Evolutionary conservation across 805 yeast species (phyloP).

Genomic region (Kodamaea fukazawae): DNA sequence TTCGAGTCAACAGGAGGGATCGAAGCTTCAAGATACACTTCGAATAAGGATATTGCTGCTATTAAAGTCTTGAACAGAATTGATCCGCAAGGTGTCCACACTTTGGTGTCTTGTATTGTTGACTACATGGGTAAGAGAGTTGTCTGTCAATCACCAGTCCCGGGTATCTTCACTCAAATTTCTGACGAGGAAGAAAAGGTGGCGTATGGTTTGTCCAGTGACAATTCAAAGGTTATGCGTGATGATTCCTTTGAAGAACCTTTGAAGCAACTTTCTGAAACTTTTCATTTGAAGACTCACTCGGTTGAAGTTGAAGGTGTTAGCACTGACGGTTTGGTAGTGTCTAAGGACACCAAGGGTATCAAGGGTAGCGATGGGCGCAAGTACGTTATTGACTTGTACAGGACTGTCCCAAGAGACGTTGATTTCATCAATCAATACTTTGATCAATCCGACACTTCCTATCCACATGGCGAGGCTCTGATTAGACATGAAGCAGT

Average conservation of each 20-base stretch:
- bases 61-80: constrained; percentile 65
- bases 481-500: constrained; percentile 84
- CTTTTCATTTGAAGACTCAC: constrained; percentile 76
- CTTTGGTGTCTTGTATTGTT: constrained; percentile 78
- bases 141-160: constrained; percentile 92
- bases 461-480: constrained; percentile 81
- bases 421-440: constrained; percentile 66
- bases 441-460: constrained; percentile 38
- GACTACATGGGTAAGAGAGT: constrained; percentile 89
- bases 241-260: constrained; percentile 53
- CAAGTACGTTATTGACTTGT: constrained; percentile 78
- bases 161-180: constrained; percentile 68
- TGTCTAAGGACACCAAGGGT: constrained; percentile 83
- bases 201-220: constrained; percentile 73
- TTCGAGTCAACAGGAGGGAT: constrained; percentile 72
- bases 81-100: constrained; percentile 61
- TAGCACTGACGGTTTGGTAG: constrained; percentile 44
- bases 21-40: constrained; percentile 80
- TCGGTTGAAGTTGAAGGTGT: constrained; percentile 49
- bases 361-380: constrained; percentile 82
- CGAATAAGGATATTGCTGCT: constrained; percentile 74
- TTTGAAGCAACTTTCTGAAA: constrained; percentile 62
- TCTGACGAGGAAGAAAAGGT: constrained; percentile 50
- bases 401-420: constrained; percentile 82
- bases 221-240: constrained; percentile 45